phyloP scores from a whole-genome alignment of 164 flowering plant genomes.

The Akebia trifoliata region DNA sequence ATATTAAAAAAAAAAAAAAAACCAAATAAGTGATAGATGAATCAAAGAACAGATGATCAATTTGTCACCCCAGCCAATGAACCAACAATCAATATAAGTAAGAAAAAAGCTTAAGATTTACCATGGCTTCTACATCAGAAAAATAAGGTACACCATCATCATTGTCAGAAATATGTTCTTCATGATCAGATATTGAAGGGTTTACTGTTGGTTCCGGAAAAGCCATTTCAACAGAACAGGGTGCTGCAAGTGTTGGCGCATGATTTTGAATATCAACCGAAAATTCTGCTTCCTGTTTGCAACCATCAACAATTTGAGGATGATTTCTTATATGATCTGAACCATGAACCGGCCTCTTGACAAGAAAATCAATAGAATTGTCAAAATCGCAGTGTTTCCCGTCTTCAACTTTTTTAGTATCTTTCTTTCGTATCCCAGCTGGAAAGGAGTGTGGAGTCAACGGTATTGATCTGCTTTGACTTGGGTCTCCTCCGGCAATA shows the following conservation, averaged over 20 bases:
- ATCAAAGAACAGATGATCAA: slow-evolving; percentile 5
- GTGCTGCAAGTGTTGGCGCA: slow-evolving; percentile 22
- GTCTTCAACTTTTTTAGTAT: slow-evolving; percentile 13
- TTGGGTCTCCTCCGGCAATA: slow-evolving; percentile 18
- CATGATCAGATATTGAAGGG: slow-evolving; percentile 35
- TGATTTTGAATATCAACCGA: slow-evolving; percentile 13
- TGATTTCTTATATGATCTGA: slow-evolving; percentile 19
- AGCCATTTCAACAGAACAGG: slow-evolving; percentile 20
- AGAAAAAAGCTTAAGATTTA: slow-evolving; percentile 18
- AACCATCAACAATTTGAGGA: slow-evolving; percentile 16
- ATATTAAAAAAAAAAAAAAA: background rate
- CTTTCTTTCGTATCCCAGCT: slow-evolving; percentile 23
- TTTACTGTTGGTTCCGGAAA: slow-evolving; percentile 20
- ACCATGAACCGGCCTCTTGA: slow-evolving; percentile 23
- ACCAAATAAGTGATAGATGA: slow-evolving; percentile 7
- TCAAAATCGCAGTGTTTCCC: slow-evolving; percentile 16
- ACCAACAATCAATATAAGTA: background rate
- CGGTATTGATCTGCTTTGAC: slow-evolving; percentile 17
- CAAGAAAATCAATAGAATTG: slow-evolving; percentile 11
- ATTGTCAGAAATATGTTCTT: slow-evolving; percentile 42
- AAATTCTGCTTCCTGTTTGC: slow-evolving; percentile 28
- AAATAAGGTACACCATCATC: slow-evolving; percentile 69
- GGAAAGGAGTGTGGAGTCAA: slow-evolving; percentile 9
- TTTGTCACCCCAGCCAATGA: background rate
- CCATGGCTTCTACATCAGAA: slow-evolving; percentile 94